Base-by-base conservation (phyloP, 2,329 filamentous ascomycete genomes). In the Fusarium setosum region DNA sequence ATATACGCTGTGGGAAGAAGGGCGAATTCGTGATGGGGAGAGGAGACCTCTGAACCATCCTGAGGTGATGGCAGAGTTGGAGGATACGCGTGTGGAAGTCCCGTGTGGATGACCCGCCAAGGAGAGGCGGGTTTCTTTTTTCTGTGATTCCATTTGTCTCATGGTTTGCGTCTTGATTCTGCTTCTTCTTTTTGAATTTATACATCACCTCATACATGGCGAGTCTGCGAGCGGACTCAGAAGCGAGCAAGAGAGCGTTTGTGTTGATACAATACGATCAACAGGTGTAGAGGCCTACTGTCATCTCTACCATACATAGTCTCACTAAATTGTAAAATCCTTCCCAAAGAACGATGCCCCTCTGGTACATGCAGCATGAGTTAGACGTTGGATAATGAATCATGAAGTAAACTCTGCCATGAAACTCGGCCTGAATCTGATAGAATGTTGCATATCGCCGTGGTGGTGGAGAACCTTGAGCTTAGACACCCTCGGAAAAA, bases 151-250 rank as follows among this genome's bases (percentile, higher is more conserved):
- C 73, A 70, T 75, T 73, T 76, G 69, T 74, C 63, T 70, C 59
- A 60, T 62, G 63, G 63, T 71, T 71, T 66, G 57, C 68, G 59
- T 67, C 57, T 68, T 65, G 51, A 63, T 63, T 68, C 61, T 70
- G 61, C 56, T 68, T 71, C 59, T 69, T 67, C 66, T 61, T 60
- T 73, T 53, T 72, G 73, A 70, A 72, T 71, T 74, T 75, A 74
- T 74, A 75, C 69, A 76, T 73, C 62, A 74, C 38, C 60, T 71
- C 70, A 73, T 73, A 74, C 72, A 71, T 68, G 60, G 48, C 56
- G 69, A 69, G 73, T 71, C 73, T 75, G 75, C 73, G 60, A 75
- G 72, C 73, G 72, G 75, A 71, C 68, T 75, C 59, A 29, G 23
- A 63, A 65, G 67, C 68, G 65, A 73, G 65, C 61, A 70, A 67